Conservation (phyloP, 1,284 basidiomycete species). For the Veloboletus limbatus region DNA sequence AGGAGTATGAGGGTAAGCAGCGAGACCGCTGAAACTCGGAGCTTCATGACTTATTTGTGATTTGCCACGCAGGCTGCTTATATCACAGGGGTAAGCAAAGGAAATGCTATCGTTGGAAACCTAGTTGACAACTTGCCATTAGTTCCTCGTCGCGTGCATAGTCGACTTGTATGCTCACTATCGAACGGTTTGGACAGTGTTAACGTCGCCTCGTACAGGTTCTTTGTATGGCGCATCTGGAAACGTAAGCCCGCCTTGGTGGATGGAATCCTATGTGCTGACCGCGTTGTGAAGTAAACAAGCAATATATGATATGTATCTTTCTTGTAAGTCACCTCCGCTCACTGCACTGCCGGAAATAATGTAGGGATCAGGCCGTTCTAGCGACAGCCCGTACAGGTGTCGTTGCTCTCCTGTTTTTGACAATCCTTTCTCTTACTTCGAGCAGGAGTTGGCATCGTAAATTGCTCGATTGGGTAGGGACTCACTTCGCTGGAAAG, state of each 20-base stretch:
- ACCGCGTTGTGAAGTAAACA: conserved; percentile 2
- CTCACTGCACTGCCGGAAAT: no score
- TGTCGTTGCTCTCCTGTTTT: background rate
- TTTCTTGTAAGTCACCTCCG: conserved; percentile 6
- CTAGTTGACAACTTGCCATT: background rate
- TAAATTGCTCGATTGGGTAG: conserved; percentile 4
- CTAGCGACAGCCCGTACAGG: conserved; percentile 1
- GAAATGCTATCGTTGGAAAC: background rate
- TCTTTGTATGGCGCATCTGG: conserved; percentile 16
- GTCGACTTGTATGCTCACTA: conserved; percentile 6
- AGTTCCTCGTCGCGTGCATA: conserved; percentile 3
- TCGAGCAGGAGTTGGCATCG: conserved; percentile 4
- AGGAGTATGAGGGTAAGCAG: conserved; percentile 8
- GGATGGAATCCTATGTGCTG: background rate
- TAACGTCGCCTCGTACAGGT: background rate
- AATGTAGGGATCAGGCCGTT: background rate
- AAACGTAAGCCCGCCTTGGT: conserved; percentile 3
- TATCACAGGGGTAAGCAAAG: conserved; percentile 4
- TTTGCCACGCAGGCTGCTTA: conserved; percentile 7
- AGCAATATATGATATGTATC: conserved; percentile 1
- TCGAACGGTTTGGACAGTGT: background rate
- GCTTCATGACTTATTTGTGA: no score
- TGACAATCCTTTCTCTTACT: background rate
- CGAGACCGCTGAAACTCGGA: background rate
- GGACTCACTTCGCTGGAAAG: no score